Conservation (phyloP, 2,329 filamentous ascomycete genomes). For the Macrophomina phaseolina region DNA sequence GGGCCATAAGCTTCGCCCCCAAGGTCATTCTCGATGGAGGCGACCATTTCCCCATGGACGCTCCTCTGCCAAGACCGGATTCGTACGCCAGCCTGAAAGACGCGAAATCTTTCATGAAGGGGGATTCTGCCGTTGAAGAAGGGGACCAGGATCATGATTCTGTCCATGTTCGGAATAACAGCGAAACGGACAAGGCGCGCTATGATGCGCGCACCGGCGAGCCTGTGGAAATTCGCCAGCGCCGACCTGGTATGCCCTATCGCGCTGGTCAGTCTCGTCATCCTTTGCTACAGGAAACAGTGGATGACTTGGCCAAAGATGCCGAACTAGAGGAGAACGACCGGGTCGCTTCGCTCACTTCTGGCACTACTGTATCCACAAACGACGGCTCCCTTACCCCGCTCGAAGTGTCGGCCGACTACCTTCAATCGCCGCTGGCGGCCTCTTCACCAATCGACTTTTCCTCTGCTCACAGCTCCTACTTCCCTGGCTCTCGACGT, state of each 20-base stretch:
- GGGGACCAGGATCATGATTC: constrained; percentile 35
- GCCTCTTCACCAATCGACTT: constrained; percentile 45
- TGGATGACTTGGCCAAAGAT: constrained; percentile 32
- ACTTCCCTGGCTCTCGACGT: constrained; percentile 33
- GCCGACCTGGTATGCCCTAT: constrained; percentile 37
- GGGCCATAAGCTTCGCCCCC: constrained; percentile 49
- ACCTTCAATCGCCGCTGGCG: constrained; percentile 38
- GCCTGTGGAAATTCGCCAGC: constrained; percentile 9
- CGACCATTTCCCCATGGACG: constrained; percentile 43
- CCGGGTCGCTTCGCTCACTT: constrained; percentile 48
- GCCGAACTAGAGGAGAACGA: constrained; percentile 36
- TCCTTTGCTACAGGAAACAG: constrained; percentile 43
- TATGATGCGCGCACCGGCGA: constrained; percentile 32
- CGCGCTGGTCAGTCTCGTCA: constrained; percentile 39
- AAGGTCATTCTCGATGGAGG: constrained; percentile 49
- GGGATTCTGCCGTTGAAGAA: constrained; percentile 30
- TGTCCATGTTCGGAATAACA: constrained; percentile 17
- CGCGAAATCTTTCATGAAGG: not conserved
- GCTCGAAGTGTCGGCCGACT: constrained; percentile 41
- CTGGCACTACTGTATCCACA: constrained; percentile 49
- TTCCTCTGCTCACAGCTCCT: constrained; percentile 34
- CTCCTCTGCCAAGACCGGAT: constrained; percentile 42
- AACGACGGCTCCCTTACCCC: constrained; percentile 47
- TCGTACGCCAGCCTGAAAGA: constrained; percentile 5
- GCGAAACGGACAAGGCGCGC: constrained; percentile 37